Evolutionary conservation across 352 stramenopile species (phyloP).

Genomic region (Pythium chondricola): DNA sequence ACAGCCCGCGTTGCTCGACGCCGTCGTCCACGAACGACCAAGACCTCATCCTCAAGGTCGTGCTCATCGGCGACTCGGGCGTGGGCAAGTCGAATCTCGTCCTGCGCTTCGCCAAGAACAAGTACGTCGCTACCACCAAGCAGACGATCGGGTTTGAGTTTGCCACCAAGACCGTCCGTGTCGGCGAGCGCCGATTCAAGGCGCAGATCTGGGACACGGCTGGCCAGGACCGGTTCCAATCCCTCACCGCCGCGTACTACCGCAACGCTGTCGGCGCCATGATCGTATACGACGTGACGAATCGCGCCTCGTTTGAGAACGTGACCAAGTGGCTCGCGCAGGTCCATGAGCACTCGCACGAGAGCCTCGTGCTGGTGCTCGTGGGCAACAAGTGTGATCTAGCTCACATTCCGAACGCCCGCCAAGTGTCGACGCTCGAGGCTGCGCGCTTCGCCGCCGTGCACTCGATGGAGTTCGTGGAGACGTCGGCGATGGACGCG

Average conservation of each 20-base stretch:
- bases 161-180: slow-evolving; percentile 79
- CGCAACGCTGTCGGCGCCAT: slow-evolving; percentile 87
- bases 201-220: slow-evolving; percentile 88
- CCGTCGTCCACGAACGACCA: slow-evolving; percentile 19
- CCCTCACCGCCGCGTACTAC: slow-evolving; percentile 90
- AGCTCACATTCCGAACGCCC: slow-evolving; percentile 60
- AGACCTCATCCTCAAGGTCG: slow-evolving; percentile 82
- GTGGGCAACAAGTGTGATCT: slow-evolving; percentile 88
- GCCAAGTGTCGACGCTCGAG: slow-evolving; percentile 83
- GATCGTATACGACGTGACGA: slow-evolving; percentile 92
- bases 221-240: slow-evolving; percentile 89
- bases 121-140: slow-evolving; percentile 68
- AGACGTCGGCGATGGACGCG: slow-evolving; percentile 78
- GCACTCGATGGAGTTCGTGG: slow-evolving; percentile 83
- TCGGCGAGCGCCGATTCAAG: slow-evolving; percentile 78
- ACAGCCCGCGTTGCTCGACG: slow-evolving; percentile 41
- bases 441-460: slow-evolving; percentile 72
- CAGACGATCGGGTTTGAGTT: slow-evolving; percentile 88
- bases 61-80: slow-evolving; percentile 84
- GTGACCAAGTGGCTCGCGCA: slow-evolving; percentile 72
- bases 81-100: slow-evolving; percentile 88
- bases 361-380: slow-evolving; percentile 79
- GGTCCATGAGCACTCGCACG: slow-evolving; percentile 75
- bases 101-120: slow-evolving; percentile 87
- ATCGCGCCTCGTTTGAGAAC: slow-evolving; percentile 79